Percentiles rank a stretch among this genome's conserved stretches.
These are phyloP conservation scores for Penicillium concentricum DNA, from an alignment of 2,329 filamentous ascomycete genomes.

Conservation along the genomic window DNA sequence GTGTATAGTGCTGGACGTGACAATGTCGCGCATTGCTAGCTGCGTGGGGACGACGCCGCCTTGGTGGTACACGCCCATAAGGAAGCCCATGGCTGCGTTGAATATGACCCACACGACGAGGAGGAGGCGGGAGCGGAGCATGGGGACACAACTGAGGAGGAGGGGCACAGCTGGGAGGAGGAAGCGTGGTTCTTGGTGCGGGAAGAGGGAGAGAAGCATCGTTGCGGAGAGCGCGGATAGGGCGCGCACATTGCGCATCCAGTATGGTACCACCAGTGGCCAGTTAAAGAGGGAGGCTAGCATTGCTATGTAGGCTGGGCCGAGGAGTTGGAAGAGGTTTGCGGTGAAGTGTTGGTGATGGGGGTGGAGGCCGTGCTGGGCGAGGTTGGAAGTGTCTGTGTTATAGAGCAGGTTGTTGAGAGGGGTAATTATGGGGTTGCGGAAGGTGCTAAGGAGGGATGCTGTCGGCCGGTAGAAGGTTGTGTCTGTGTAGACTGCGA, in stretches of 20 bases:
- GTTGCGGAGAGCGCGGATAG: constrained; percentile 46
- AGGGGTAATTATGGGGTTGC: constrained; percentile 68
- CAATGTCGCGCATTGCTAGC: constrained; percentile 44
- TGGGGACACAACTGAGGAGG: constrained; percentile 49
- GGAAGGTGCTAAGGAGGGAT: constrained; percentile 44
- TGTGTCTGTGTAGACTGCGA: constrained; percentile 82
- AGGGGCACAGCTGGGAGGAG: constrained; percentile 52
- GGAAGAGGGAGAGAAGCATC: constrained; percentile 46
- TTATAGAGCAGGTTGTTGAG: constrained; percentile 79
- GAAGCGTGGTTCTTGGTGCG: constrained; percentile 55
- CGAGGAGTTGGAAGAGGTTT: constrained; percentile 70
- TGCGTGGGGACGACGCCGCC: constrained; percentile 53
- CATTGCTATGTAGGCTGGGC: constrained; percentile 62
- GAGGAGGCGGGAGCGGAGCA: constrained; percentile 44
- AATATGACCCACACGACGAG: constrained; percentile 49
- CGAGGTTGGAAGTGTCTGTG: constrained; percentile 66
- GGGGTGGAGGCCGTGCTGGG: constrained; percentile 73
- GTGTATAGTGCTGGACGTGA: constrained; percentile 28
- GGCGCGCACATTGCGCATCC: constrained; percentile 41
- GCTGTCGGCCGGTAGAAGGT: constrained; percentile 64
- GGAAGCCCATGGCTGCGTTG: constrained; percentile 47
- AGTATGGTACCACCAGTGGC: constrained; percentile 28
- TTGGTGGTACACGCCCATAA: constrained; percentile 56
- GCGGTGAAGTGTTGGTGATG: constrained; percentile 73
- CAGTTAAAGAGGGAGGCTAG: constrained; percentile 49